Evolutionary conservation across 352 stramenopile species (phyloP).

Genomic region (Pythium myriotylum): DNA sequence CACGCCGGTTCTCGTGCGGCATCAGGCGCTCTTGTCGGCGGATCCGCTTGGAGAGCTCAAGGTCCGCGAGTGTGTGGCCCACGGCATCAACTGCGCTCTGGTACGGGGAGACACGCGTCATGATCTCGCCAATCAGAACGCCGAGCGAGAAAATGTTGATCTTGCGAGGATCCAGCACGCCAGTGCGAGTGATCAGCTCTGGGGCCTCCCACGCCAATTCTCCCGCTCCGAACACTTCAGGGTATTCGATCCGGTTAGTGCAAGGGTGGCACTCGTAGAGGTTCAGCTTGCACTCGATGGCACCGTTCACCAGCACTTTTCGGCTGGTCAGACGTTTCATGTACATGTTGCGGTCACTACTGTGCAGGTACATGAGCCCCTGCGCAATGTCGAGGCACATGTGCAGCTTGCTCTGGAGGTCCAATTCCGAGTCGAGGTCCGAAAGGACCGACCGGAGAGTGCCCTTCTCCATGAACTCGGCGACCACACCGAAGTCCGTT

Average conservation of each 20-base stretch:
- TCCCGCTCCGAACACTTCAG: constrained; percentile 24
- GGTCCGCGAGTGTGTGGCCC: constrained; percentile 24
- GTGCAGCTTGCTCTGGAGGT: constrained; percentile 53
- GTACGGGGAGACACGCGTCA: constrained; percentile 31
- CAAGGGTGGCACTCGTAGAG: constrained; percentile 27
- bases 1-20: constrained; percentile 29
- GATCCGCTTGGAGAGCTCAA: constrained; percentile 24
- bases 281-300: constrained; percentile 34
- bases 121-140: constrained; percentile 36
- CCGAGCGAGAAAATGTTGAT: constrained; percentile 38
- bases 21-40: constrained; percentile 20
- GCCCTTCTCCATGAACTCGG: constrained; percentile 77
- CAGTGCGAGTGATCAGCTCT: constrained; percentile 25
- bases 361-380: constrained; percentile 67
- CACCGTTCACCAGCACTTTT: constrained; percentile 33
- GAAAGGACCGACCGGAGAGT: constrained; percentile 62
- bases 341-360: constrained; percentile 24
- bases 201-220: constrained; percentile 29
- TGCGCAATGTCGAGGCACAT: constrained; percentile 73
- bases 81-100: constrained; percentile 25
- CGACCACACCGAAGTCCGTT: constrained; percentile 76
- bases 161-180: constrained; percentile 23
- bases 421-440: constrained; percentile 56
- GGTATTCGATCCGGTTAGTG: constrained; percentile 12
- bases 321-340: constrained; percentile 28